A percentile compares a stretch with the other conserved stretches of the same genome.
phyloP scores from a whole-genome alignment of 352 stramenopile genomes.

The Globisporangium recalcitrans region DNA sequence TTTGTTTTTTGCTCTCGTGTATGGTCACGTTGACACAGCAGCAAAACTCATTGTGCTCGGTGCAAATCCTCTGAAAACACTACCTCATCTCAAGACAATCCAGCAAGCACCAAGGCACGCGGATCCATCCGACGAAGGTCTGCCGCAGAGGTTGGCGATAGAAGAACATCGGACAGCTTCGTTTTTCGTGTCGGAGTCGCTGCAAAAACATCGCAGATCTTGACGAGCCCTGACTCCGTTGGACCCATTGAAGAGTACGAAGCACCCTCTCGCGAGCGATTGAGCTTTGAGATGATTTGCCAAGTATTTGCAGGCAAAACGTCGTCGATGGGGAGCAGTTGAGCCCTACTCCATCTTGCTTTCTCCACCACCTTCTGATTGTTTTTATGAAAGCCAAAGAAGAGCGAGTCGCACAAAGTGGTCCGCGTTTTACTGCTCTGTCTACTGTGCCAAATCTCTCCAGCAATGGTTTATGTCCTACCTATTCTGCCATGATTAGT shows the following conservation, averaged over 20 bases:
- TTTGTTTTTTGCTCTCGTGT: conserved; percentile 46
- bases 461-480: too few species aligned
- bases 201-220: conserved; percentile 24
- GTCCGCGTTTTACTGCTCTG: not conserved
- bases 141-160: not conserved
- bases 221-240: conserved; percentile 16
- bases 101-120: conserved; percentile 4
- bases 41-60: conserved; percentile 52
- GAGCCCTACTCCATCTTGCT: too few species aligned
- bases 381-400: not conserved
- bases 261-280: not conserved
- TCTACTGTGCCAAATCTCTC: not conserved
- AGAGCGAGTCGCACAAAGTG: not conserved
- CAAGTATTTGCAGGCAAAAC: conserved; percentile 10
- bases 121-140: not conserved
- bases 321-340: not conserved
- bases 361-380: not conserved
- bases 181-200: conserved; percentile 20
- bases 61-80: conserved; percentile 35
- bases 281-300: conserved; percentile 24
- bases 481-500: conserved; percentile 11
- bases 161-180: conserved; percentile 3
- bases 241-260: conserved; percentile 30
- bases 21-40: conserved; percentile 50
- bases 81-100: conserved; percentile 28